Percentiles rank a stretch among this genome's conserved stretches.
phyloP scores from a whole-genome alignment of 176 grass and related monocot genomes.

The Oropetium thomaeum region DNA sequence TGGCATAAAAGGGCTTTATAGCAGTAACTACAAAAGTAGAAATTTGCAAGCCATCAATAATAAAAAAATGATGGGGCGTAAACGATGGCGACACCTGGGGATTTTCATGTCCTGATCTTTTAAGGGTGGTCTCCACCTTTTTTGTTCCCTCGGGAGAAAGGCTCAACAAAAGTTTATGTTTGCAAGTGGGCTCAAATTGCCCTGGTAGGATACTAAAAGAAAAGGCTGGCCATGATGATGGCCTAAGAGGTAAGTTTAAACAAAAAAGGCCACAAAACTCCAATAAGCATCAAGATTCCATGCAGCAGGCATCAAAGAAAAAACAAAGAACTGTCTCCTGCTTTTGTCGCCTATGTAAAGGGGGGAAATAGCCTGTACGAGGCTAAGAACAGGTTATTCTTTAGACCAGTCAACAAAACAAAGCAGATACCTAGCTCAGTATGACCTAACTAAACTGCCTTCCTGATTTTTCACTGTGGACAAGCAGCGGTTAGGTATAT shows the following conservation, averaged over 20 bases:
- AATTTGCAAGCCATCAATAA: conserved; percentile 14
- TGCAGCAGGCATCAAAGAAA: conserved; percentile 31
- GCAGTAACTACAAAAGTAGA: background rate
- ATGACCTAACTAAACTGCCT: conserved; percentile 37
- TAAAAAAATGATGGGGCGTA: conserved; percentile 33
- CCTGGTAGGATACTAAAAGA: conserved; percentile 48
- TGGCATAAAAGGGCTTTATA: background rate
- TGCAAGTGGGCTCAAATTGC: conserved; percentile 42
- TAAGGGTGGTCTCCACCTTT: conserved; percentile 47
- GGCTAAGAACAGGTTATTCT: conserved; percentile 36
- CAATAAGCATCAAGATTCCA: conserved; percentile 55
- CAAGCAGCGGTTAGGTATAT: conserved; percentile 9
- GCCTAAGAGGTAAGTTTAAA: conserved; percentile 41
- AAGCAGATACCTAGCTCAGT: conserved; percentile 37
- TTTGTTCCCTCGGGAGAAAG: conserved; percentile 52
- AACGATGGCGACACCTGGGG: conserved; percentile 45
- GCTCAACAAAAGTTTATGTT: conserved; percentile 36
- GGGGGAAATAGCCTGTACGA: conserved; percentile 7
- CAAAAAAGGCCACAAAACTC: conserved; percentile 41
- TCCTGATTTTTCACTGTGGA: conserved; percentile 13
- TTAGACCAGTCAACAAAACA: conserved; percentile 32
- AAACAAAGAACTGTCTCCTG: conserved; percentile 37
- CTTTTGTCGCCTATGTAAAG: conserved; percentile 39
- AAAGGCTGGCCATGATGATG: conserved; percentile 45
- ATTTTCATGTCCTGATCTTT: conserved; percentile 65